Conservation (phyloP, 2,329 filamentous ascomycete species). For the Colletotrichum liriopes region DNA sequence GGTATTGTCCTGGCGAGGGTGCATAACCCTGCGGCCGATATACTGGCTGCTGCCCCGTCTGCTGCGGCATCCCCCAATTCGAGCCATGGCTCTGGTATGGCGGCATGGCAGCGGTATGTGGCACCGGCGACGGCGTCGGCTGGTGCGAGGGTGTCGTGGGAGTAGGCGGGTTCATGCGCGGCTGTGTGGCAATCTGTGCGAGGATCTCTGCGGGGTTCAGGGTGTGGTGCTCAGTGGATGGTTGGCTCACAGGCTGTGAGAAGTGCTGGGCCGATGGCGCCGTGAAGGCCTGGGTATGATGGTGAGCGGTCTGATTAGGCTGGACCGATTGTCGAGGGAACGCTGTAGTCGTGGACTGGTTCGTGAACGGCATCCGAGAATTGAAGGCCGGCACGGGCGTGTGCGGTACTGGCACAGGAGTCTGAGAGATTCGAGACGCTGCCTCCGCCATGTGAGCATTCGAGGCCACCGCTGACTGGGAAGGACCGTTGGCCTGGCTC, state of each 20-base stretch:
- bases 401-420: constrained; percentile 20
- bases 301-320: not conserved
- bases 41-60: constrained; percentile 14
- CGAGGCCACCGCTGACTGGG: not conserved
- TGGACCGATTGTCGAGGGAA: constrained; percentile 19
- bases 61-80: constrained; percentile 20
- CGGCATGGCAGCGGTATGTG: not conserved
- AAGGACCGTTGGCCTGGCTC: not conserved
- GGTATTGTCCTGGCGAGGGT: constrained; percentile 10
- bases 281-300: not conserved
- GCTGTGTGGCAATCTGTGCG: constrained; percentile 39
- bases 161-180: constrained; percentile 38
- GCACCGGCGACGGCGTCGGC: constrained; percentile 14
- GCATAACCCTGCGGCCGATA: constrained; percentile 20
- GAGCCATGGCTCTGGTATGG: constrained; percentile 7
- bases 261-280: constrained; percentile 9
- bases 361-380: constrained; percentile 37
- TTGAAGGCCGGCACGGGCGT: not conserved
- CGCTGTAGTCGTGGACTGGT: constrained; percentile 19
- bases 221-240: constrained; percentile 32
- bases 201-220: constrained; percentile 38
- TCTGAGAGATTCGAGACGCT: constrained; percentile 3
- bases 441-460: not conserved
- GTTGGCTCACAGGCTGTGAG: not conserved
- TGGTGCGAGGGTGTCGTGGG: constrained; percentile 30